A percentile compares a stretch with the other conserved stretches of the same genome.
These are phyloP conservation scores for Dendrobium catenatum DNA, from an alignment of 106 monocot genomes.

Conservation along the genomic window DNA sequence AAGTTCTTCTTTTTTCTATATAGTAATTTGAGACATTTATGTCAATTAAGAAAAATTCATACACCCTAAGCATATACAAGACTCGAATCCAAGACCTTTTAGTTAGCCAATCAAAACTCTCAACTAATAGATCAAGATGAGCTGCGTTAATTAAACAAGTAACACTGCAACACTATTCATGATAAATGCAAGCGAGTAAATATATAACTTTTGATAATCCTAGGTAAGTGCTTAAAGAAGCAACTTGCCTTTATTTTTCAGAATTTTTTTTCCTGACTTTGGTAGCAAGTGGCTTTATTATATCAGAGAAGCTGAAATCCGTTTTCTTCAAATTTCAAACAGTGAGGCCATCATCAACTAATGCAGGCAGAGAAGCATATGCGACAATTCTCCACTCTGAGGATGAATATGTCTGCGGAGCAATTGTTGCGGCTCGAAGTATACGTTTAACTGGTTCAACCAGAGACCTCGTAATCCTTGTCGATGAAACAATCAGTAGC, in stretches of 20 bases:
- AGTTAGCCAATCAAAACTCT: too few species aligned
- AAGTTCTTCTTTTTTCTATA: too few species aligned
- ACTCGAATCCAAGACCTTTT: too few species aligned
- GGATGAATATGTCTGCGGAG: constrained; percentile 58
- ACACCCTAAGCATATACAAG: too few species aligned
- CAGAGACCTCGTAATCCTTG: constrained; percentile 64
- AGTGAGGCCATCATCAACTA: constrained; percentile 32
- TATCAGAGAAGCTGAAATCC: background rate
- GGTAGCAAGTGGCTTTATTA: background rate
- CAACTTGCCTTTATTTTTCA: background rate
- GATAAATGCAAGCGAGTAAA: background rate
- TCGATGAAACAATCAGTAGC: constrained; percentile 46
- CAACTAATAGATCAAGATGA: too few species aligned
- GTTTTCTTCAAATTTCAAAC: constrained; percentile 6
- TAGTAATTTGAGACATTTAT: too few species aligned
- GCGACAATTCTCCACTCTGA: constrained; percentile 75
- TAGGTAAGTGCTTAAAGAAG: background rate
- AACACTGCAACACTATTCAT: background rate
- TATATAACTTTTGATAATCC: background rate
- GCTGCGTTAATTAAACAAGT: background rate
- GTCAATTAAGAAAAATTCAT: too few species aligned
- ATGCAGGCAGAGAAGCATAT: constrained; percentile 45
- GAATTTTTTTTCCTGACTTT: background rate
- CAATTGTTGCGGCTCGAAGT: constrained; percentile 65
- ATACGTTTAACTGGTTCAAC: constrained; percentile 58